These are phyloP conservation scores for Pelargonium exstipulatum DNA, from an alignment of 441 rosid species.

Conservation along the genomic window DNA sequence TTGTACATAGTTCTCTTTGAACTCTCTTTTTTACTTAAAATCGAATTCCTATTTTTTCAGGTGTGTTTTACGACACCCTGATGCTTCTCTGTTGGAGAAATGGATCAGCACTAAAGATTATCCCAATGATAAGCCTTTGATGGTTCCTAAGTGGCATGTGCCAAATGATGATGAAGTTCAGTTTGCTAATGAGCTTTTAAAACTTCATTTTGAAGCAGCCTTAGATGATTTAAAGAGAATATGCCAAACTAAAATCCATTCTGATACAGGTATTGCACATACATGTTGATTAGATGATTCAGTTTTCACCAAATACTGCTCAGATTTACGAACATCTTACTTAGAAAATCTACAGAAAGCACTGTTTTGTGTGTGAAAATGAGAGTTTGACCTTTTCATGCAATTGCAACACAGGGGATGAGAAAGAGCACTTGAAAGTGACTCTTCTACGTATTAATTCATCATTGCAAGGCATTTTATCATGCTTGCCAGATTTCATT, in stretches of 20 bases:
- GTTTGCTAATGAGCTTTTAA: conserved; percentile 92
- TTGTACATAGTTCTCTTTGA: conserved; percentile 12
- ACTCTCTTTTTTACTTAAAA: conserved; percentile 12
- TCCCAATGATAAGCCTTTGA: conserved; percentile 42
- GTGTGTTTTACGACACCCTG: conserved; percentile 75
- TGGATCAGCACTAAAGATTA: conserved; percentile 94
- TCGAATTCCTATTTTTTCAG: conserved; percentile 39
- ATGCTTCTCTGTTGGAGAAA: conserved; percentile 71
- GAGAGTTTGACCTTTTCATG: conserved; percentile 19
- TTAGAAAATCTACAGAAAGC: background rate
- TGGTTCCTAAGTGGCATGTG: conserved; percentile 84
- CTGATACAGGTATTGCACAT: conserved; percentile 63
- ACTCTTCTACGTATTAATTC: conserved; percentile 98
- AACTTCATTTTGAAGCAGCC: conserved; percentile 87
- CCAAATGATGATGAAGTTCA: conserved; percentile 79
- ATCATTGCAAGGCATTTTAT: conserved; percentile 93
- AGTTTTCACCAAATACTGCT: conserved; percentile 12
- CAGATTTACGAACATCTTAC: conserved; percentile 15
- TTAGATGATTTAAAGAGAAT: conserved; percentile 78
- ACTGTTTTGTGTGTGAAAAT: conserved; percentile 10
- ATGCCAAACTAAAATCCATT: conserved; percentile 72
- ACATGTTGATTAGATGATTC: conserved; percentile 6
- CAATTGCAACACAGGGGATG: conserved; percentile 57
- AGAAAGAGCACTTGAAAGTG: conserved; percentile 98
- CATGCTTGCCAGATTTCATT: conserved; percentile 98